Evolutionary conservation across 495 filamentous ascomycete genomes (phyloP), one percentile per base, ranked within the genome.

Genomic region (Trichoderma gamsii): DNA sequence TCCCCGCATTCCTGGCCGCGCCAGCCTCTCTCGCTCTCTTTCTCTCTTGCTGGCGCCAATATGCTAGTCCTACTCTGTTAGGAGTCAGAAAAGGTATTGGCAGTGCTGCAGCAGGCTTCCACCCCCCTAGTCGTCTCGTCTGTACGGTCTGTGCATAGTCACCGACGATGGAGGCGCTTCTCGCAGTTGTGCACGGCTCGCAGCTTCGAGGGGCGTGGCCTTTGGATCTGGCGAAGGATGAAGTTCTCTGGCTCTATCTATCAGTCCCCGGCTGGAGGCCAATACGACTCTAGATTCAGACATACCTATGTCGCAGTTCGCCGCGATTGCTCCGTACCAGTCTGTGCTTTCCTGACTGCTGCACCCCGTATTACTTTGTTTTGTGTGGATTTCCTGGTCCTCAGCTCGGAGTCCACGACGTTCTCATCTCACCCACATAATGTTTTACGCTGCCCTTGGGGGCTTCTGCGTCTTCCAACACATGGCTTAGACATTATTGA

Each of bases 1-100:
- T 61, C 56, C 56, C 56, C 56, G 56, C 56, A 61, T 61, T 61
- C 56, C 56, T 32, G 23, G 18, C 44, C 49, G 18, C 49, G 49
- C 49, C 49, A 52, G 49, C 49, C 44, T 49, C 18, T n/a, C 16
- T 44, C 43, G 2, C 44, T n/a, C 21, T n/a, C 44, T 49, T 5
- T n/a, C 16, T 44, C 43, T 44, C 44, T n/a, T 9, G 1, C 49
- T 52, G 5, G 16, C n/a, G 49, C 35, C 35, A 38, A 38, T 4
- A 38, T 38, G 49, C 21, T 52, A 9, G 7, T 21, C n/a, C 49
- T 52, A 9, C 49, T 52, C 49, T n/a, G n/a, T 15, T 49, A 9
- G 49, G 21, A n/a, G 49, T 21, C n/a, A n/a, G 18, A 52, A 52
- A n/a, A 25, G 8, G 18, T 23, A 52, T 52, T 52, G 49, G 49